phyloP scores from a whole-genome alignment of 2,329 filamentous ascomycete genomes.

The Aureobasidium leucospermi region DNA sequence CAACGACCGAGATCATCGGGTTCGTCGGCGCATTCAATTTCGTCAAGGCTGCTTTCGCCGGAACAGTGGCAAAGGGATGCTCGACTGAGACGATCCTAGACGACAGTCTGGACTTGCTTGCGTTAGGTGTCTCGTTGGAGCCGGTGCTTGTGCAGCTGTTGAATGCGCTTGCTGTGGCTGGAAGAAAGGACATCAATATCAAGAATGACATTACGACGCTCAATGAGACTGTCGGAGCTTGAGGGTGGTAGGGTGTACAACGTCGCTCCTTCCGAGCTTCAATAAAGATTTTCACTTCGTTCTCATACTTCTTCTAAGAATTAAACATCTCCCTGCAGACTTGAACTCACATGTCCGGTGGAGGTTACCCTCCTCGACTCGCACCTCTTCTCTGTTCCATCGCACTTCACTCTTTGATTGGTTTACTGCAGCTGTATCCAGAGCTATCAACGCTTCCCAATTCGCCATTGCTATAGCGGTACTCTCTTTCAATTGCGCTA shows the following conservation, averaged over 20 bases:
- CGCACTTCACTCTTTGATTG: no score
- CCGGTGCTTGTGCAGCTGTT: conserved; percentile 21
- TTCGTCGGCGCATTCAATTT: conserved; percentile 21
- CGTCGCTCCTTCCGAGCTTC: no score
- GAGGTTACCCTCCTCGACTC: no score
- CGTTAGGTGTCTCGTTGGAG: conserved; percentile 21
- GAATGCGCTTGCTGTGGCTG: conserved; percentile 5
- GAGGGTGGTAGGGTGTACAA: neutral
- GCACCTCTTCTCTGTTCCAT: no score
- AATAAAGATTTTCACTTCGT: no score
- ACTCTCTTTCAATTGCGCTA: no score
- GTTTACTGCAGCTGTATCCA: no score
- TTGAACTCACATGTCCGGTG: no score
- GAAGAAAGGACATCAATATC: conserved; percentile 6
- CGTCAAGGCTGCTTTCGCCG: conserved; percentile 18
- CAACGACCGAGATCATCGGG: conserved; percentile 22
- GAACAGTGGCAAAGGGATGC: conserved; percentile 16
- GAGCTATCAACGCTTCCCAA: no score
- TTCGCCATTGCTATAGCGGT: no score
- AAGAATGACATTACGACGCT: conserved; percentile 1
- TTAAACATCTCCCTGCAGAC: no score
- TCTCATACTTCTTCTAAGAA: no score
- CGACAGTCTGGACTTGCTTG: conserved; percentile 20
- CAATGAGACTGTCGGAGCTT: neutral
- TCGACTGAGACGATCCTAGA: conserved; percentile 17